Percentiles rank a stretch among this genome's conserved stretches.
These are phyloP conservation scores for Phyllosticta ampelicida DNA, from an alignment of 2,329 filamentous ascomycete species.

Conservation along the genomic window DNA sequence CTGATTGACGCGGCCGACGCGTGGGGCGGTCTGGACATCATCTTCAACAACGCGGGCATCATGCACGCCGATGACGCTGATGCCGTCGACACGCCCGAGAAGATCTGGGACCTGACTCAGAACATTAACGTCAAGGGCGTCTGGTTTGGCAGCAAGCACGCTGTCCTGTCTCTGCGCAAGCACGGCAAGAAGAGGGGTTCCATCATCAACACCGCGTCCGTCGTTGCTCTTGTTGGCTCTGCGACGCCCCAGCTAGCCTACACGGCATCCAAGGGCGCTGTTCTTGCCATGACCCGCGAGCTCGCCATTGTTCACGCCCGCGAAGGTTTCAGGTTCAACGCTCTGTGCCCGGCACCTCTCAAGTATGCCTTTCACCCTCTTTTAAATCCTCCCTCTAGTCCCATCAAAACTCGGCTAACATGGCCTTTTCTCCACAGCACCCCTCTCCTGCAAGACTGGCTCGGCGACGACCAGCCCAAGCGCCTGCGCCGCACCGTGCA, in stretches of 20 bases:
- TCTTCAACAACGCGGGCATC: slow-evolving; percentile 97
- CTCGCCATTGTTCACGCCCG: slow-evolving; percentile 85
- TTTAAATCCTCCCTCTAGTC: too few relatives aligned
- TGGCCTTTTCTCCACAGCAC: slow-evolving; percentile 42
- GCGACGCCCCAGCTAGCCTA: slow-evolving; percentile 87
- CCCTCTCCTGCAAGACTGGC: slow-evolving; percentile 83
- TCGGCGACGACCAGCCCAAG: slow-evolving; percentile 77
- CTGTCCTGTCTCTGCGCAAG: slow-evolving; percentile 67
- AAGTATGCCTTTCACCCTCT: slow-evolving; percentile 43
- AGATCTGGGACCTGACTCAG: slow-evolving; percentile 89
- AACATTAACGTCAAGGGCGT: slow-evolving; percentile 96
- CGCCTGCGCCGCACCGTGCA: slow-evolving; percentile 74
- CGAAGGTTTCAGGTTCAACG: slow-evolving; percentile 84
- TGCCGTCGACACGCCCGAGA: slow-evolving; percentile 74
- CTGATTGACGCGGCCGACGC: slow-evolving; percentile 64
- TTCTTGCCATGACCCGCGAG: slow-evolving; percentile 81
- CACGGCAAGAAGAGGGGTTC: slow-evolving; percentile 69
- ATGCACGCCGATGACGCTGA: slow-evolving; percentile 65
- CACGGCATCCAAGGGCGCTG: slow-evolving; percentile 87
- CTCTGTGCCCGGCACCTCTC: slow-evolving; percentile 77
- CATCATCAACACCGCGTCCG: slow-evolving; percentile 86
- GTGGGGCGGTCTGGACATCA: slow-evolving; percentile 81
- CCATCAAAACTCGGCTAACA: not conserved
- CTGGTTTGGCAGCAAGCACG: slow-evolving; percentile 94
- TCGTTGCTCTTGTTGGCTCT: slow-evolving; percentile 77